These are phyloP conservation scores for Saccharomycopsis sp. DNA, from an alignment of 805 yeast species.

Conservation along the genomic window DNA sequence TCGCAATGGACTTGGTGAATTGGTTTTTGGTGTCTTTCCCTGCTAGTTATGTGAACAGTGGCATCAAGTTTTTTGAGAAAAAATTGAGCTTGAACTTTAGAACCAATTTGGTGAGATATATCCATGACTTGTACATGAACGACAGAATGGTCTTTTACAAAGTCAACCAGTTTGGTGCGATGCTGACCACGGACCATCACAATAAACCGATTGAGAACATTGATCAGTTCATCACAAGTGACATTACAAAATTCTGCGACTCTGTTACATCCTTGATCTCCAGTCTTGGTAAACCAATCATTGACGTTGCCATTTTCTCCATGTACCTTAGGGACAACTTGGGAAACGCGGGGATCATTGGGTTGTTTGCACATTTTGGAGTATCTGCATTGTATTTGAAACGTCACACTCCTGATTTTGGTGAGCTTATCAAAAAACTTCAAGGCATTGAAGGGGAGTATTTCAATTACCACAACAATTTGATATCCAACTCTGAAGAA, in stretches of 20 bases:
- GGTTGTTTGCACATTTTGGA: slow-evolving; percentile 73
- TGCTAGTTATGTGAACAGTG: slow-evolving; percentile 85
- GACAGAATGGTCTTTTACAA: slow-evolving; percentile 76
- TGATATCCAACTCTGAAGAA: slow-evolving; percentile 86
- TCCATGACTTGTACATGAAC: slow-evolving; percentile 85
- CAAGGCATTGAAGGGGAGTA: slow-evolving; percentile 83
- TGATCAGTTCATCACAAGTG: slow-evolving; percentile 83
- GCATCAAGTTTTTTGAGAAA: slow-evolving; percentile 71
- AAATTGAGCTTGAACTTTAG: slow-evolving; percentile 76
- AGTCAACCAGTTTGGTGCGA: slow-evolving; percentile 38
- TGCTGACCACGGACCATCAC: background rate
- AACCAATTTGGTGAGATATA: slow-evolving; percentile 71
- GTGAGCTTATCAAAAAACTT: slow-evolving; percentile 59
- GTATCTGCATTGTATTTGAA: slow-evolving; percentile 69
- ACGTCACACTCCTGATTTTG: slow-evolving; percentile 75
- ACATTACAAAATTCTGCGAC: slow-evolving; percentile 69
- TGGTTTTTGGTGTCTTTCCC: slow-evolving; percentile 92
- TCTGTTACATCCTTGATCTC: slow-evolving; percentile 78
- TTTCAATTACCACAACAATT: slow-evolving; percentile 74
- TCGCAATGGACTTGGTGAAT: slow-evolving; percentile 65
- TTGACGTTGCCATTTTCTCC: slow-evolving; percentile 77
- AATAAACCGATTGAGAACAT: slow-evolving; percentile 47
- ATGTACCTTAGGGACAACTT: slow-evolving; percentile 75
- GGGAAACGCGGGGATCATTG: slow-evolving; percentile 79
- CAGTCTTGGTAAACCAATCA: slow-evolving; percentile 83